Base-by-base conservation (phyloP, 257 asterid species). In the Asclepias syriaca region DNA sequence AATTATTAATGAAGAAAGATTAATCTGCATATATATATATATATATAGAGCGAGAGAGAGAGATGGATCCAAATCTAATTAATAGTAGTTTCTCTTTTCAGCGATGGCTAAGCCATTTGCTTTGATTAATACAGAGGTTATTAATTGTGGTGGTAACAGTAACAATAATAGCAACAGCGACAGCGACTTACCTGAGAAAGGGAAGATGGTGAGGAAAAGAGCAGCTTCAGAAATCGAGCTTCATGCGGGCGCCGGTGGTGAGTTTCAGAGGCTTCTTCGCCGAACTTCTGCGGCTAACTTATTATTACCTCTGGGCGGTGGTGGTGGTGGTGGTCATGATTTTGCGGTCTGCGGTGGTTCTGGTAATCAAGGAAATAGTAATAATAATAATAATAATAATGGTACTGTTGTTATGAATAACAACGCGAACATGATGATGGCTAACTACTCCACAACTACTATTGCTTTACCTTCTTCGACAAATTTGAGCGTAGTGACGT, bases 191-290 rank as follows among this genome's bases (percentile, higher is more conserved):
- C 22, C 60, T 37, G 76, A 69, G 6, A 72, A 48, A 68, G 50
- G 72, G 13, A 88, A 85, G 73, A 82, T 89, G 89, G 86, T 83
- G 11, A 84, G 98, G 24, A 93, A 93, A 80, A 82, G 98, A 73
- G 60, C 91, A 5, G 98, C 97, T 2, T 89, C 97, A 10, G 94
- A 93, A 75, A 81, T 87, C 81, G 98, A 92, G 45, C 78, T 84
- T 45, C 95, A 85, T n/a, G 6, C 73, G 3, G 72, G 72, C 14
- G 77, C 70, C 48, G 61, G 43, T 29, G 81, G 74, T 29, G 68
- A 79, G 13, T 27, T 48, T 22, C 64, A 72, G 16, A 81, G 95
- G 67, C 84, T 85, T 69, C 81, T 79, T 14, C 96, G 95, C 43
- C 95, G 91, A 4, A 75, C 82, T 1, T 71, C 77, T 3, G 22